These are phyloP conservation scores for Penicillium daleae DNA, from an alignment of 495 filamentous ascomycete genomes.

Conservation along the genomic window DNA sequence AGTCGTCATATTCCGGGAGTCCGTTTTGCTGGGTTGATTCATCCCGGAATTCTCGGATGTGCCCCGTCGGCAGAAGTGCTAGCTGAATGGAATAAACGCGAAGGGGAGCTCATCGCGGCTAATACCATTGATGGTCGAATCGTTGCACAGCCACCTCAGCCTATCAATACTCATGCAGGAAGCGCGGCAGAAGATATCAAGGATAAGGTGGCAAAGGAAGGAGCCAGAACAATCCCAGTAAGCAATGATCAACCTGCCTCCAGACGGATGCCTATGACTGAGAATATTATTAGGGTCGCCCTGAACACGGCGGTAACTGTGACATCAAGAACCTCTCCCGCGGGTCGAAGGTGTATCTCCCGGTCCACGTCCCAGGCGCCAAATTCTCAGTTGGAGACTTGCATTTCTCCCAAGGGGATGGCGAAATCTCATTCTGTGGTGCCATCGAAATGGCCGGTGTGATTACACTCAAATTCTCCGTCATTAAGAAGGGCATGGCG, in stretches of 20 bases:
- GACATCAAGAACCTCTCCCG: constrained; percentile 92
- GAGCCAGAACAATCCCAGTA: constrained; percentile 85
- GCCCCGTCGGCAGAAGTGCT: constrained; percentile 75
- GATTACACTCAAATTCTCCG: constrained; percentile 88
- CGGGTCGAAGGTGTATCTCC: constrained; percentile 87
- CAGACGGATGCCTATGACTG: background rate
- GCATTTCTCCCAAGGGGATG: constrained; percentile 89
- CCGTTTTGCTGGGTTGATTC: constrained; percentile 88
- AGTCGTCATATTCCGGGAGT: constrained; percentile 89
- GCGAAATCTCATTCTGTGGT: constrained; percentile 94
- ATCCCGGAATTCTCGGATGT: constrained; percentile 91
- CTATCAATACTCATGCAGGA: constrained; percentile 73
- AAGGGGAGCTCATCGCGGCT: constrained; percentile 75
- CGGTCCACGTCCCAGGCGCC: constrained; percentile 82
- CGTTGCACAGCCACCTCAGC: constrained; percentile 80
- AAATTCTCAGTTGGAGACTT: constrained; percentile 94
- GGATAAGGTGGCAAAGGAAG: constrained; percentile 80
- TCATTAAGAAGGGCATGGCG: constrained; percentile 82
- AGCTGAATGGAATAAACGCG: constrained; percentile 78
- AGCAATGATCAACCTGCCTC: constrained; percentile 12
- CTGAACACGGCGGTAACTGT: constrained; percentile 67
- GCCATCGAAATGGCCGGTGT: constrained; percentile 96
- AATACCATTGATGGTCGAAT: constrained; percentile 64
- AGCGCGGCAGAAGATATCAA: constrained; percentile 62
- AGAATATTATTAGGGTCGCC: constrained; percentile 42